Base-by-base conservation (phyloP, 805 yeast species). In the Hanseniaspora mollemarum region DNA sequence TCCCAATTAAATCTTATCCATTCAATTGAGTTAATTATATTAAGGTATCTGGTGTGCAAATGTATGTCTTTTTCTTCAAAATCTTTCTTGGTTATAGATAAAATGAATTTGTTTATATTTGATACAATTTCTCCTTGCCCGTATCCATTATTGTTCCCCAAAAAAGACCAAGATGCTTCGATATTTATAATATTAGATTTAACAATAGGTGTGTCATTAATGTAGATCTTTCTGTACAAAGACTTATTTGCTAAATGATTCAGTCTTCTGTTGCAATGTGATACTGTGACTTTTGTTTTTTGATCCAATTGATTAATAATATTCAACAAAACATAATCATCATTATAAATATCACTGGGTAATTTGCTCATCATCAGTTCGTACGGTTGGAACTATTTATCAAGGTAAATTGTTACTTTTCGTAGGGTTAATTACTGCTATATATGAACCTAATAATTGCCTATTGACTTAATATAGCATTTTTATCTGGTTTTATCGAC, bases 1-100 rank as follows among this genome's bases (percentile, higher is more conserved):
- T 70, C 74, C 74, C 74, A 70, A 54, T 70, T 70, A 36, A 70
- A 60, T 49, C 74, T 56, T 2, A 70, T 62, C 64, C 71, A 69
- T 28, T 60, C 61, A 3, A 70, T 62, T 22, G 62, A 54, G 16
- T 61, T 57, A 24, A 62, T 38, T 12, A 62, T 59, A 1, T 8
- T 25, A 9, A 2, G 36, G 28, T 45, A 63, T 64, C 24, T 57
- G 54, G 10, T 54, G 40, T 4, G 26, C n/a, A 32, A 21, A 15
- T 39, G 26, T 6, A 8, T 6, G 13, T 39, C 43, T 7, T 9
- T 22, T 25, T 39, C 32, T 5, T 5, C 16, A 22, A 39, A n/a
- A n/a, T 39, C 43, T 6, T 39, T 39, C 8, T 24, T 24, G 4
- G 43, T 39, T 6, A 39, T 24, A n/a, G 43, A n/a, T 2, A 15